Percentiles rank a stretch among this genome's conserved stretches.
Evolutionary conservation across 2,329 filamentous ascomycete genomes (phyloP).

Genomic region (Aspergillus fischeri): DNA sequence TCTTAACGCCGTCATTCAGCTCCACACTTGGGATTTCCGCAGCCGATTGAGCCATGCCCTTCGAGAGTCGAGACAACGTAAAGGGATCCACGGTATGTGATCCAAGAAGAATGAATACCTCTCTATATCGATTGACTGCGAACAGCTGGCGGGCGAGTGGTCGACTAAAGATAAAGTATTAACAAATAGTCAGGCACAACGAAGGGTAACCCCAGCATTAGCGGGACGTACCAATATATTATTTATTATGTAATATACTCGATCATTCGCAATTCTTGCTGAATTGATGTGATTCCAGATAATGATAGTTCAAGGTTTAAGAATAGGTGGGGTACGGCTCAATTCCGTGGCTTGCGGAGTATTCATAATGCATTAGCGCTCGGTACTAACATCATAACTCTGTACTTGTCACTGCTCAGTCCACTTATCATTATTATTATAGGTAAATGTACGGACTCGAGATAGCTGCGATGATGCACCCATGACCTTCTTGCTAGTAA

Average conservation of each 20-base stretch:
- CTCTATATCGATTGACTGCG: not conserved
- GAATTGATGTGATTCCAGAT: not conserved
- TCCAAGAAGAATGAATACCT: not conserved
- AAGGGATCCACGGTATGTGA: not conserved
- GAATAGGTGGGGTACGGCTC: not conserved
- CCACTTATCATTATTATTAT: no score
- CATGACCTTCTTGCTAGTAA: not conserved
- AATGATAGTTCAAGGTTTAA: no score
- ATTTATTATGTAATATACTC: not conserved
- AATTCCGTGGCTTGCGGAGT: not conserved
- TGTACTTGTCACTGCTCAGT: no score
- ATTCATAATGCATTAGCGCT: not conserved
- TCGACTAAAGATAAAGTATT: not conserved
- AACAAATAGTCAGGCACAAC: not conserved
- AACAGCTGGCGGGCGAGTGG: not conserved
- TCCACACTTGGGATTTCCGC: conserved; percentile 32
- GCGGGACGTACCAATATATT: no score
- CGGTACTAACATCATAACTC: no score
- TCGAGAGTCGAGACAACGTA: not conserved
- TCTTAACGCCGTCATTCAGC: conserved; percentile 53
- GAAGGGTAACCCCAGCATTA: not conserved
- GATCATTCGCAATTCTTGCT: not conserved
- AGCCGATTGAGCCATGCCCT: not conserved
- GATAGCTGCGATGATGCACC: no score
- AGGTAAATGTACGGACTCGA: no score